Evolutionary conservation across 2,329 filamentous ascomycete genomes (phyloP), one percentile per base, ranked within the genome.

Genomic region (Bipolaris sorokiniana): DNA sequence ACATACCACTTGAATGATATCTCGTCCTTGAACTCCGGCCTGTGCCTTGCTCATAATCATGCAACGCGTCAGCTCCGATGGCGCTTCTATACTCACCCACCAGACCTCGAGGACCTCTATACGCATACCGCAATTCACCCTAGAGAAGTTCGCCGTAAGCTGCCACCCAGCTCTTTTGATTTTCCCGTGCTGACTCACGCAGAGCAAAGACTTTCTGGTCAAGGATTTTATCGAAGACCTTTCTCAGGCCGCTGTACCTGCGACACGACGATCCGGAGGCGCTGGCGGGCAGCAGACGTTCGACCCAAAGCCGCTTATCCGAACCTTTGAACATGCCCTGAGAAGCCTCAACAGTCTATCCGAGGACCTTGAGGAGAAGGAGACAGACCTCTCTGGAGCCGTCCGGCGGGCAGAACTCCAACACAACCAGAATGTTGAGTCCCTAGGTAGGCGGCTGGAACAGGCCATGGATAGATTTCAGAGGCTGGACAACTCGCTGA

Each of bases 191-290:
- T 70, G 51, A 70, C 54, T 28, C 41, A 37, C 9, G 23, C 52
- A 76, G 71, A 81, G 75, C 65, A 80, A 80, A 68, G 95, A 98
- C 79, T 99, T 98, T 73, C 97, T 98, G 62, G 94, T 98, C 65
- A 92, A 96, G 72, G 95, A 99, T 80, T 99, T 99, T 75, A 89
- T 99, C 68, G 96, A 99, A 76, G 87, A 89, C 49, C 87, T 99
- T 56, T 95, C 94, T 48, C 93, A 98, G 62, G 90, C 84, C 66
- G 90, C 92, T 20, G 85, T 92, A 34, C 88, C 91, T n/a, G 82
- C 84, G 20, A 90, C 88, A 71, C 90, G 95, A 51, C 89, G 91
- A 58, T 97, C 93, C 13, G 88, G 86, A 7, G 83, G 85, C 31
- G 69, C 76, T 60, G 66, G 76, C 28, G 64, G 58, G 61, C 68